Percentiles rank a stretch among this genome's conserved stretches.
phyloP scores from a whole-genome alignment of 2,329 filamentous ascomycete genomes.

The Sporothrix schenckii region DNA sequence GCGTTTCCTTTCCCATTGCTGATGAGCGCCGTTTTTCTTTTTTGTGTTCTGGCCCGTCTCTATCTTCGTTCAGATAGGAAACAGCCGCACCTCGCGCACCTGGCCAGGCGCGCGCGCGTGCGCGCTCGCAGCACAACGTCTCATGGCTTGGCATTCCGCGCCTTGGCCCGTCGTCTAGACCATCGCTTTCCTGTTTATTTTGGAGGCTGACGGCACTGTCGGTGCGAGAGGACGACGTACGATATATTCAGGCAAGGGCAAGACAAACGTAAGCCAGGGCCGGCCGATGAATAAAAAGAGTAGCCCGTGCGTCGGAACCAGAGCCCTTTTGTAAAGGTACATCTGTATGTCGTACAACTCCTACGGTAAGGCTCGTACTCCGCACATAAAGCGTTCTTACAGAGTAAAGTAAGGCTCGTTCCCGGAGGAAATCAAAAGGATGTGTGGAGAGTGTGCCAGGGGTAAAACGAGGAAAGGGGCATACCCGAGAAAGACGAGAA shows the following conservation, averaged over 20 bases:
- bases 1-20: neutral
- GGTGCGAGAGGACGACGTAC: too few relatives aligned
- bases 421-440: conserved; percentile 4
- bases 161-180: neutral
- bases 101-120: neutral
- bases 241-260: too few relatives aligned
- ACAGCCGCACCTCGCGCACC: conserved; percentile 27
- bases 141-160: neutral
- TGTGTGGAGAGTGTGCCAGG: conserved; percentile 27
- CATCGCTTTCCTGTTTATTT: neutral
- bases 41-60: neutral
- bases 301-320: neutral
- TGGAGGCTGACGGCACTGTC: neutral
- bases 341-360: too few relatives aligned
- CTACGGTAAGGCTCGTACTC: too few relatives aligned
- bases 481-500: conserved; percentile 9
- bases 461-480: conserved; percentile 27
- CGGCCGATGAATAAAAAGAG: neutral
- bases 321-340: too few relatives aligned
- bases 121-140: neutral
- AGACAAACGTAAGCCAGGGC: neutral
- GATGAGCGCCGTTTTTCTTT: neutral
- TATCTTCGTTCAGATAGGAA: neutral
- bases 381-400: too few relatives aligned
- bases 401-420: neutral